A percentile compares a stretch with the other conserved stretches of the same genome.
Conservation (phyloP, 495 filamentous ascomycete genomes). For the Tuber melanosporum region DNA sequence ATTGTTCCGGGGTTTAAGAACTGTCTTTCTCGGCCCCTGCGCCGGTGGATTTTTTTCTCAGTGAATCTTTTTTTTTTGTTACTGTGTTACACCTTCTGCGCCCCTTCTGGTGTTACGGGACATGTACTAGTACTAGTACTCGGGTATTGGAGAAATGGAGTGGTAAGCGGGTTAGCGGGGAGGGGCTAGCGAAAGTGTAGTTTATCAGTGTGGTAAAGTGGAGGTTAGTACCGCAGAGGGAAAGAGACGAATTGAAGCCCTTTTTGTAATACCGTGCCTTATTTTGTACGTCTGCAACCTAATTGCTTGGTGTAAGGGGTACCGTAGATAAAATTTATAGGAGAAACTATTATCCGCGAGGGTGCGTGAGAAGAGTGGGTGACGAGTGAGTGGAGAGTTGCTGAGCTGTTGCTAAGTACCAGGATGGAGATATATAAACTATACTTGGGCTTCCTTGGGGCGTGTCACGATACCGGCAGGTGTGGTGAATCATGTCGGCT, state of each 20-base stretch:
- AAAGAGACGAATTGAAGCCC: neutral
- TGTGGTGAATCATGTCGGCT: no score
- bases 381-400: no score
- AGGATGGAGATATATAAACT: no score
- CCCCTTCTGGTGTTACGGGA: neutral
- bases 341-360: slow-evolving; percentile 4
- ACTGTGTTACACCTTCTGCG: neutral
- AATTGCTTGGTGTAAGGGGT: neutral
- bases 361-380: neutral
- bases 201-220: neutral
- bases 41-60: neutral
- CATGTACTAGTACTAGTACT: no score
- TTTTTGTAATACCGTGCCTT: neutral
- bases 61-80: neutral
- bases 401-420: no score
- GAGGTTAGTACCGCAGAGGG: neutral
- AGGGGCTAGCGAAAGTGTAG: neutral
- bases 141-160: neutral
- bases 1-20: neutral
- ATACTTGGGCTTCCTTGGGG: no score
- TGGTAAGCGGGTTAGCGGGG: neutral
- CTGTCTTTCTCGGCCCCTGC: neutral
- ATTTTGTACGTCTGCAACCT: neutral
- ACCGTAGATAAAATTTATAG: neutral
- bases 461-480: no score